Conservation (phyloP, 352 stramenopile species). For the Globisporangium okanoganense region DNA sequence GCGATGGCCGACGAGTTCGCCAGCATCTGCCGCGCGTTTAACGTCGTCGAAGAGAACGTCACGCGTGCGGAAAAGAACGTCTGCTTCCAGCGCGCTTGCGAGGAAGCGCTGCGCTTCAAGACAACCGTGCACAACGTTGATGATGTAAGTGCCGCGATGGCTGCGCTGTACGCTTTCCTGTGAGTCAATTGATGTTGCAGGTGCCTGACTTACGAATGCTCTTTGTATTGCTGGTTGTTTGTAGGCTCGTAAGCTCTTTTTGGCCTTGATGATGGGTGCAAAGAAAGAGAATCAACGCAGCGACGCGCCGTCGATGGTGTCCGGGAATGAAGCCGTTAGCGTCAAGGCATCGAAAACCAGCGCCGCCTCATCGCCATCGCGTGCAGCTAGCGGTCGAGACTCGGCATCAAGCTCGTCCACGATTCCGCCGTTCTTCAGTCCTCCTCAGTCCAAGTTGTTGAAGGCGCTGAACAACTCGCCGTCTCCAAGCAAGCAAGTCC, state of each 20-base stretch:
- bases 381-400: neutral
- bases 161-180: neutral
- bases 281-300: slow-evolving; percentile 1
- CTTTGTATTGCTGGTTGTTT: neutral
- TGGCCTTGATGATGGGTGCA: slow-evolving; percentile 15
- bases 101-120: slow-evolving; percentile 36
- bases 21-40: slow-evolving; percentile 28
- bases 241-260: slow-evolving; percentile 16
- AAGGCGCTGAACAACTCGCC: slow-evolving; percentile 12
- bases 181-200: neutral
- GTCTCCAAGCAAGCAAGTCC: slow-evolving; percentile 19
- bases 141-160: slow-evolving; percentile 12
- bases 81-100: slow-evolving; percentile 48
- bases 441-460: slow-evolving; percentile 14
- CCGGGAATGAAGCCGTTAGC: neutral
- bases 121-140: slow-evolving; percentile 24
- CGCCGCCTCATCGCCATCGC: slow-evolving; percentile 1
- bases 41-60: slow-evolving; percentile 32
- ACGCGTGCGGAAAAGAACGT: slow-evolving; percentile 35
- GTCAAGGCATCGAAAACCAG: slow-evolving; percentile 15
- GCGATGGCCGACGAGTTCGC: slow-evolving; percentile 26
- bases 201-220: neutral
- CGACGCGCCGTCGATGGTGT: neutral
- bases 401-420: slow-evolving; percentile 3
- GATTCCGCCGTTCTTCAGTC: slow-evolving; percentile 12